Conservation (phyloP, 2,329 filamentous ascomycete species). For the Pestalotiopsis sp. region DNA sequence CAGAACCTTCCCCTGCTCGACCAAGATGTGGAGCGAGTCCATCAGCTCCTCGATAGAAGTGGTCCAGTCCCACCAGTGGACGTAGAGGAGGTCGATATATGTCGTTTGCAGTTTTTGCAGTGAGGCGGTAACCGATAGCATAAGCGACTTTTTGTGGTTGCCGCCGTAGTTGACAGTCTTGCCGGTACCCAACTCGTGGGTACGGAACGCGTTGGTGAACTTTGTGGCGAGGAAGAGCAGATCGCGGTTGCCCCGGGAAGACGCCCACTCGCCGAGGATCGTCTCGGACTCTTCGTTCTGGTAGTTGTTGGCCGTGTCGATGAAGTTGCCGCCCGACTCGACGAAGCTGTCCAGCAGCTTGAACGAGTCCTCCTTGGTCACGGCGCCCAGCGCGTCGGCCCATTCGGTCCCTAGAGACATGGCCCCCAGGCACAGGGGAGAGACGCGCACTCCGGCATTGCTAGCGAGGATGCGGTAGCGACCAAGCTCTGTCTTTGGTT, state of each 20-base stretch:
- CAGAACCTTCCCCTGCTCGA: conserved; percentile 38
- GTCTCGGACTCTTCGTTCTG: conserved; percentile 58
- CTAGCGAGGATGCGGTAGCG: conserved; percentile 53
- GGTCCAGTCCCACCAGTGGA: conserved; percentile 43
- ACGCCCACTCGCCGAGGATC: conserved; percentile 62
- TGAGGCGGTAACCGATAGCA: conserved; percentile 52
- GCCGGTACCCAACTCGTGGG: conserved; percentile 36
- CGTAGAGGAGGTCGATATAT: conserved; percentile 45
- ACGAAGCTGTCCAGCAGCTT: conserved; percentile 60
- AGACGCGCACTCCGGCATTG: conserved; percentile 51
- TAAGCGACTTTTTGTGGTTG: conserved; percentile 61
- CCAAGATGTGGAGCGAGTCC: conserved; percentile 39
- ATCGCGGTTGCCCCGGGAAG: conserved; percentile 49
- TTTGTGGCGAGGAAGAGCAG: conserved; percentile 58
- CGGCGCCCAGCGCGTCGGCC: conserved; percentile 48
- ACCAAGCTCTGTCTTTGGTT: conserved; percentile 51
- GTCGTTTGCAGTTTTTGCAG: conserved; percentile 62
- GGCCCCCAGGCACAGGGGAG: conserved; percentile 53
- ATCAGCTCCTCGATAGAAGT: conserved; percentile 41
- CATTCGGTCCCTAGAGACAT: conserved; percentile 55
- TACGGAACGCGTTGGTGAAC: conserved; percentile 51
- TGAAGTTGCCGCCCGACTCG: conserved; percentile 65
- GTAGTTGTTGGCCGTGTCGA: conserved; percentile 65
- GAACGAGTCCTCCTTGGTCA: conserved; percentile 56
- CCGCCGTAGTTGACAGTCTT: conserved; percentile 51